These are phyloP conservation scores for Podospora comata DNA, from an alignment of 495 filamentous ascomycete genomes.

Conservation along the genomic window DNA sequence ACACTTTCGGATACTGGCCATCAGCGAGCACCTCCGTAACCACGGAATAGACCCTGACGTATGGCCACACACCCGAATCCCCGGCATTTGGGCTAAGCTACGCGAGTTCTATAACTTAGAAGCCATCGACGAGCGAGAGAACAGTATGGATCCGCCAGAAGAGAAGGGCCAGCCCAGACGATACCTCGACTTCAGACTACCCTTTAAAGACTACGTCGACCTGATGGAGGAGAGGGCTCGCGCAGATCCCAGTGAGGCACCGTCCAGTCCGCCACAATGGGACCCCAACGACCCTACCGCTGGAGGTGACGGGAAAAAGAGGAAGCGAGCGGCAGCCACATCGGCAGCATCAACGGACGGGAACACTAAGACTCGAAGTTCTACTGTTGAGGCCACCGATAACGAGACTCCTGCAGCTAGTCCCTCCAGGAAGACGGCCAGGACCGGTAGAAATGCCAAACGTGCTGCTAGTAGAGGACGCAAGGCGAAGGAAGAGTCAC, in stretches of 20 bases:
- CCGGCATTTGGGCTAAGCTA: conserved; percentile 90
- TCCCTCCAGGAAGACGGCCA: conserved; percentile 34
- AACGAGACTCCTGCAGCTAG: conserved; percentile 37
- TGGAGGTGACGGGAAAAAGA: conserved; percentile 42
- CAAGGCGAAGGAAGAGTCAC: conserved; percentile 48
- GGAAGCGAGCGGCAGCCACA: conserved; percentile 34
- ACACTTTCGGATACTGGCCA: conserved; percentile 91
- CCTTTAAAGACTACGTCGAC: conserved; percentile 70
- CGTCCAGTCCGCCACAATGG: conserved; percentile 53
- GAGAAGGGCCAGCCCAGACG: conserved; percentile 50
- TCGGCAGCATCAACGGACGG: conserved; percentile 27
- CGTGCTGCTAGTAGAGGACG: conserved; percentile 41
- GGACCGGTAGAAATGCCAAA: conserved; percentile 39
- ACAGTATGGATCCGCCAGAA: conserved; percentile 61
- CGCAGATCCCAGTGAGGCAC: conserved; percentile 54
- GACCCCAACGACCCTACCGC: conserved; percentile 39
- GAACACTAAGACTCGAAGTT: conserved; percentile 43
- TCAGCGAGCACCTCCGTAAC: conserved; percentile 78
- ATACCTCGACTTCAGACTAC: conserved; percentile 72
- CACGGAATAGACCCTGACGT: conserved; percentile 72
- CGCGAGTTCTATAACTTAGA: conserved; percentile 80
- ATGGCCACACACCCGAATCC: conserved; percentile 77
- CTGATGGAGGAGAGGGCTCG: conserved; percentile 67
- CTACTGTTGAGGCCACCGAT: conserved; percentile 57
- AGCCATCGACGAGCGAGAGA: conserved; percentile 80